phyloP scores from a whole-genome alignment of 2,329 filamentous ascomycete species.

The Colletotrichum echinochloae region DNA sequence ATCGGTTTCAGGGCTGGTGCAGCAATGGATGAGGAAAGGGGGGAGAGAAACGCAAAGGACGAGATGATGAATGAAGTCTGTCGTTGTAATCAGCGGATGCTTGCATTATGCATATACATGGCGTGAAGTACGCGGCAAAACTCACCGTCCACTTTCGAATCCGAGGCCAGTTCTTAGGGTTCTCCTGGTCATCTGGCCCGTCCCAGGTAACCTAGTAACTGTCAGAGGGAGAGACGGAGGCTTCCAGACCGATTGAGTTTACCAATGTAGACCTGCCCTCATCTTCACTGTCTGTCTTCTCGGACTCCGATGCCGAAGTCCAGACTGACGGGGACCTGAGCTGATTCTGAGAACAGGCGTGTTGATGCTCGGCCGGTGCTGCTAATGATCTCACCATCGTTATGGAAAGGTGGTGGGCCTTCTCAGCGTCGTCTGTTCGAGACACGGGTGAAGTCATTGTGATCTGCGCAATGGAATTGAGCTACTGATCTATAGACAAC shows the following conservation, averaged over 20 bases:
- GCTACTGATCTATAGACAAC: neutral
- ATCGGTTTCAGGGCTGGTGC: slow-evolving; percentile 51
- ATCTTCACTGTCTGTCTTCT: neutral
- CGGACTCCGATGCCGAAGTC: neutral
- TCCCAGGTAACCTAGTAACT: slow-evolving; percentile 46
- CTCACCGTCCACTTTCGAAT: slow-evolving; percentile 56
- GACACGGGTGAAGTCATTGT: too few species aligned
- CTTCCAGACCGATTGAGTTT: too few species aligned
- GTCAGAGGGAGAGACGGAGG: neutral
- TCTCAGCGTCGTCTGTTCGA: neutral
- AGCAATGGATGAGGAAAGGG: slow-evolving; percentile 62
- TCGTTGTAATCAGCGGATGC: neutral
- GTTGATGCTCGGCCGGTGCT: neutral
- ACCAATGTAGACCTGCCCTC: neutral
- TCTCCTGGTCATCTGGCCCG: slow-evolving; percentile 51
- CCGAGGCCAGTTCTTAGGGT: slow-evolving; percentile 55
- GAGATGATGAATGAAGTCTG: slow-evolving; percentile 59
- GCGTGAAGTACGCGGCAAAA: neutral
- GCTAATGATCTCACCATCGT: neutral
- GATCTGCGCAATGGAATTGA: neutral
- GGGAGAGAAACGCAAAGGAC: slow-evolving; percentile 63
- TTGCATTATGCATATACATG: neutral
- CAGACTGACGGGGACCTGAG: neutral
- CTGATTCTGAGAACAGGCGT: neutral
- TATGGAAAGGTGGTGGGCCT: too few species aligned